Evolutionary conservation across 1,284 basidiomycete genomes (phyloP).

Genomic region (Waitea zeae): DNA sequence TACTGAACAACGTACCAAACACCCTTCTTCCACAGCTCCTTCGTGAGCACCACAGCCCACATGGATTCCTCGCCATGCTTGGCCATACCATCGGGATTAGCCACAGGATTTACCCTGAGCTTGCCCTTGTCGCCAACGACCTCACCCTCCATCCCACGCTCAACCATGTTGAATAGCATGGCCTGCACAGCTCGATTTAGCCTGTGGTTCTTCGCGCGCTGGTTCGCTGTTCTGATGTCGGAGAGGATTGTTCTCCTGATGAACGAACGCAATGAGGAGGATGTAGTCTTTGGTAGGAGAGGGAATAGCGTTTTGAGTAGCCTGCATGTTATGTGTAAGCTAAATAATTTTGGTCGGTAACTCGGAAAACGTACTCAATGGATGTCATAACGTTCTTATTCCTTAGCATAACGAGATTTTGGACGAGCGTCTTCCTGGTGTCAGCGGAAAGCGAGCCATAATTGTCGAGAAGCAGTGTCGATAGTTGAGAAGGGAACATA

Average conservation of each 20-base stretch:
- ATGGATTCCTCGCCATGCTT: conserved; percentile 74
- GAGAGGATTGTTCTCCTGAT: conserved; percentile 95
- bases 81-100: conserved; percentile 23
- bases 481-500: conserved; percentile 67
- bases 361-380: conserved; percentile 54
- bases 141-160: conserved; percentile 73
- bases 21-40: conserved; percentile 89
- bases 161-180: conserved; percentile 92
- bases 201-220: conserved; percentile 83
- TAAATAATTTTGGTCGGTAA: not conserved
- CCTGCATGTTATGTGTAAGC: conserved; percentile 28
- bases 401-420: conserved; percentile 83
- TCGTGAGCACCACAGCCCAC: conserved; percentile 93
- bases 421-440: conserved; percentile 67
- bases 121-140: conserved; percentile 73
- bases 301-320: conserved; percentile 88
- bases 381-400: conserved; percentile 89
- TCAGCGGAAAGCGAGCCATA: conserved; percentile 62
- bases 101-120: conserved; percentile 22
- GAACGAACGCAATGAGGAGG: conserved; percentile 64
- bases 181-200: conserved; percentile 94
- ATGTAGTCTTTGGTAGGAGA: conserved; percentile 80
- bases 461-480: conserved; percentile 57
- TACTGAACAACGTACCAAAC: conserved; percentile 54
- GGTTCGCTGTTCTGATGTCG: conserved; percentile 87